These are phyloP conservation scores for Eucalyptus sp. DNA, from an alignment of 345 rosid species.

Conservation along the genomic window DNA sequence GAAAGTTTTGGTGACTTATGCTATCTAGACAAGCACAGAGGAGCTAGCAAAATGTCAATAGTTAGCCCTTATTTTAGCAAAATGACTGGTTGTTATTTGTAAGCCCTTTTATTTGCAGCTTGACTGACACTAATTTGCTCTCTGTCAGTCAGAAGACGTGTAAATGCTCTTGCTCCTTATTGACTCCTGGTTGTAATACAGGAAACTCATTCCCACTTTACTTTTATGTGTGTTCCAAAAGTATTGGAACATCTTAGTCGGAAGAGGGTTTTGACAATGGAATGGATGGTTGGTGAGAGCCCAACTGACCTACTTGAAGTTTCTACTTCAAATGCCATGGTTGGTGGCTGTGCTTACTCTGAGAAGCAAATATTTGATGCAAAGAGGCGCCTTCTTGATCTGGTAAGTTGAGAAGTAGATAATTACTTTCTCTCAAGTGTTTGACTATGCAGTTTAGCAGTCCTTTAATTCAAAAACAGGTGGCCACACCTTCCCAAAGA, in stretches of 20 bases:
- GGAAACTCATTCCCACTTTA: constrained; percentile 64
- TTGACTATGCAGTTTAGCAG: not conserved
- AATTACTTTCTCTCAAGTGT: not conserved
- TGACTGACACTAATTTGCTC: not conserved
- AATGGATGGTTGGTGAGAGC: constrained; percentile 92
- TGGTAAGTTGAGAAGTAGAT: constrained; percentile 26
- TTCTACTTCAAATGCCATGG: constrained; percentile 22
- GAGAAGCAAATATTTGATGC: constrained; percentile 60
- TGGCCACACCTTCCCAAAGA: not conserved
- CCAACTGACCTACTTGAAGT: constrained; percentile 51
- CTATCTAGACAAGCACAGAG: not conserved
- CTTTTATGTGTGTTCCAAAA: constrained; percentile 67
- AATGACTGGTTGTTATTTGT: not conserved
- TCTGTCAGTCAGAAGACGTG: not conserved
- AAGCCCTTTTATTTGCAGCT: not conserved
- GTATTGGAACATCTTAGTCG: constrained; percentile 45
- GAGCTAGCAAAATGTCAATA: not conserved
- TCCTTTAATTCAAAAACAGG: not conserved
- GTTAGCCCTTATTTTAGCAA: not conserved
- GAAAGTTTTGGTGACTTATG: not conserved
- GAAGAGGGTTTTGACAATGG: constrained; percentile 92
- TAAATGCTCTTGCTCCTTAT: not conserved
- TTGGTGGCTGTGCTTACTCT: constrained; percentile 16
- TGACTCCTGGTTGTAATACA: constrained; percentile 21
- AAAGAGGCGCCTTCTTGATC: constrained; percentile 61